Base-by-base conservation (phyloP, 495 filamentous ascomycete species). In the Rhizodiscina lignyota region DNA sequence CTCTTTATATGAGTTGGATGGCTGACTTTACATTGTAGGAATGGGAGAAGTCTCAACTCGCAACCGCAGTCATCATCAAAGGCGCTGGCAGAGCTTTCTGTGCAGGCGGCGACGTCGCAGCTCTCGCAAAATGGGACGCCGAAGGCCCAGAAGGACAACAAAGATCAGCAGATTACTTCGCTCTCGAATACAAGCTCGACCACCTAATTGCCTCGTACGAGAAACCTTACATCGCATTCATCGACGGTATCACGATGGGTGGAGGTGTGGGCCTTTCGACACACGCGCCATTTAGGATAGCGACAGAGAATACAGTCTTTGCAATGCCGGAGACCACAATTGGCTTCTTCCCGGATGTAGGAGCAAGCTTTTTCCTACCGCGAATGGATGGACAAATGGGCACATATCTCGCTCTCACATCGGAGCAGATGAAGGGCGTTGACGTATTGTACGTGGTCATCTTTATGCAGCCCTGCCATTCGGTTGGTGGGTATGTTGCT, bases 241-340 rank as follows among this genome's bases (percentile, higher is more conserved):
- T 97, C 77, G 91, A 97, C 51, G 89, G 89, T 37, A 77, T 93
- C 50, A 97, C 91, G 18, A 96, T 97, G 89, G 89, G 89, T 40
- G 89, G 89, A 35, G 89, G 89, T 35, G 91, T 96, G 20, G 89
- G 89, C 2, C 70, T 97, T 32, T 84, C 77, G 56, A 68, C 94
- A 29, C 91, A 97, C 57, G 86, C 91, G 4, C 91, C 89, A 1
- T 84, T 97, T 66, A 69, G 89, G 17, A 89, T 97, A 48, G 91
- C 91, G 18, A 97, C 89, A 10, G 89, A 97, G 58, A 77, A 77
- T 37, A 97, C 91, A 4, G 55, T 86, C 15, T 93, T 97, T 50
- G 85, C 91, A 42, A 97, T 97, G 89, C 89, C 89, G 23, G 89
- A 97, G 63, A 97, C 89, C 2, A 86, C 66, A 5, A 97, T 97